Conservation (phyloP, 139 green algal species). For the Asterochloris erici region DNA sequence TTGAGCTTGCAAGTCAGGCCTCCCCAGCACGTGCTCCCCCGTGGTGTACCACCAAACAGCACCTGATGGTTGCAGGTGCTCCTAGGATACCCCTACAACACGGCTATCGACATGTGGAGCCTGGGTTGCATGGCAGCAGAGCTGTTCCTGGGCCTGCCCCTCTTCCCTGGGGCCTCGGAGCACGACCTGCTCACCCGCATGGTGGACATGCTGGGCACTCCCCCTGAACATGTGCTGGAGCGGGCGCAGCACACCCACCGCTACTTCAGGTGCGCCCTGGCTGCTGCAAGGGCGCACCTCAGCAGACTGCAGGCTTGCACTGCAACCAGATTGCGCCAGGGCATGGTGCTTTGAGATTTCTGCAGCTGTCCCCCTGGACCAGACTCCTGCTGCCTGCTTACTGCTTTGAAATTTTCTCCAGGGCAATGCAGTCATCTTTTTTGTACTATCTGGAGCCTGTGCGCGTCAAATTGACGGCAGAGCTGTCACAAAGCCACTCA, state of each 20-base stretch:
- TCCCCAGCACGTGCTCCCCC: not conserved
- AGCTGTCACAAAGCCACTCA: no score
- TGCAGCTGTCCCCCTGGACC: no score
- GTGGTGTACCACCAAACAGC: not conserved
- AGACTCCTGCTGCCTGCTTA: no score
- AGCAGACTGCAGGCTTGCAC: not conserved
- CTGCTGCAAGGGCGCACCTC: no score
- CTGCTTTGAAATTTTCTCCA: no score
- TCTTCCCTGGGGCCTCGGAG: constrained; percentile 93
- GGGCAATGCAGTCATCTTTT: no score
- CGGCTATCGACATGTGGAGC: constrained; percentile 96
- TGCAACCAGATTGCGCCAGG: not conserved
- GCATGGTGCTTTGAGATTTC: not conserved
- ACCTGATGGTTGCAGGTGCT: constrained; percentile 57
- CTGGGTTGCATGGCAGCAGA: constrained; percentile 93
- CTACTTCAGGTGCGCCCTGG: constrained; percentile 59
- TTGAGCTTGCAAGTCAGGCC: not conserved
- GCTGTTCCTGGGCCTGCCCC: constrained; percentile 90
- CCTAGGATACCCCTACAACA: constrained; percentile 74
- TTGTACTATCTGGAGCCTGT: no score
- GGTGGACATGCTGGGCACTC: constrained; percentile 76
- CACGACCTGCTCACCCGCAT: constrained; percentile 90
- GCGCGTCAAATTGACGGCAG: no score
- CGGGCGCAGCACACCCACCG: constrained; percentile 65
- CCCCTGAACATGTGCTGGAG: constrained; percentile 62